Evolutionary conservation across 208 protist species (phyloP), one percentile per base, ranked within the genome.

Genomic region (Trichomonas vaginalis): DNA sequence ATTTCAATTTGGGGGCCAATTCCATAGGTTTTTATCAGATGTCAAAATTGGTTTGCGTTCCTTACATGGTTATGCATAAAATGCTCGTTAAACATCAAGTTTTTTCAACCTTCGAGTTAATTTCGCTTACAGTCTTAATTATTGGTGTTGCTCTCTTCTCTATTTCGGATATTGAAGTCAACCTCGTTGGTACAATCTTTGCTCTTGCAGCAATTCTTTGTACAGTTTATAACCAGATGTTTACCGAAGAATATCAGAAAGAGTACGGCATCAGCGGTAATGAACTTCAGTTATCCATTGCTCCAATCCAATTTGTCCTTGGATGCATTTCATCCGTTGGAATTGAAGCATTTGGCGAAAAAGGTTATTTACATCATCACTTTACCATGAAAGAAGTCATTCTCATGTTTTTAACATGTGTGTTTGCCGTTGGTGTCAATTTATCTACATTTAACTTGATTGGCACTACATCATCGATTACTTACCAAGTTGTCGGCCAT

Each of bases 1-100:
- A 92, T 39, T 92, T 92, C 27, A 96, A 96, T 82, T 70, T 96
- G 17, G 95, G 27, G 6, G 39, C 45, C 3, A 96, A 96, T 37
- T 96, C 96, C 0, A 95, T 96, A 27, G 96, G 96, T 39, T 96
- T 96, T 17, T 96, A 96, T 96, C 96, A 96, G 82, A 82, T 96
- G 48, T 96, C 96, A 6, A 96, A 96, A 95, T 40, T 96, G 0
- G 61, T 70, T 10, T 96, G 96, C 35, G 48, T 96, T 70, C 96
- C 96, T 21, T 62, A 62, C n/a, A 96, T 95, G 62, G 42, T 96
- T 32, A 21, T 96, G 0, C 48, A 83, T 12, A 80, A 96, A 40
- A 88, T 40, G 48, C 9, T 96, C 37, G 32, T 96, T 56, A 39
- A 40, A 3, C 0, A 95, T 40, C 40, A 46, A 46, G 62, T 86